Evolutionary conservation across 2,329 filamentous ascomycete genomes (phyloP), one percentile per base, ranked within the genome.

Genomic region (Diaporthe amygdali): DNA sequence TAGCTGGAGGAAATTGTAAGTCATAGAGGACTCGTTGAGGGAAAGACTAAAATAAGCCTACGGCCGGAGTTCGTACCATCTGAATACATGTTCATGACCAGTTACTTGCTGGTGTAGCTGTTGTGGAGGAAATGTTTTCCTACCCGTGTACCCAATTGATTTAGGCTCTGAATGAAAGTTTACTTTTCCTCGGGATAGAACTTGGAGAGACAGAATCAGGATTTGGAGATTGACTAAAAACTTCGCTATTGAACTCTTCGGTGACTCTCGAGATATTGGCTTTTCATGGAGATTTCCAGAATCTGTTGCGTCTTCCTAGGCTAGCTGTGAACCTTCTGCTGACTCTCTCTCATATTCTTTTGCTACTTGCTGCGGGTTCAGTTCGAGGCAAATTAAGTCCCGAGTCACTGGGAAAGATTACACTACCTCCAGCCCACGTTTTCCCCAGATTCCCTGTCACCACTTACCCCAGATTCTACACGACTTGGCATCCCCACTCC

Each of bases 381-480:
- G 1, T 30, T 34, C 4, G 22, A 32, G 32, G 9, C 20, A 15
- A 2, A 27, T 22, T 27, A 44, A 59, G 14, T 59, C 15, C 55
- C 27, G 20, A 47, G 41, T 34, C 56, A 63, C 56, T 47, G 30
- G 20, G 9, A n/a, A 54, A 30, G 51, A 34, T 34, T 5, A 5
- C n/a, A n/a, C n/a, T n/a, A 1, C 30, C 37, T 39, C 10, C 37
- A 14, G 47, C n/a, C 52, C 22, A 17, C 22, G 37, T 8, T 10
- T 47, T 47, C 59, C 59, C 59, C 59, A 37, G 27, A 63, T 47
- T n/a, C 20, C 59, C 27, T 47, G 25, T 47, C 59, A 34, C 9
- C n/a, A n/a, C n/a, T n/a, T 63, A 63, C 59, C 59, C 59, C 59
- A n/a, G 59, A 46, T 63, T 63, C 41, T 63, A 46, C 10, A 34